Base-by-base conservation (phyloP, 176 grass and related monocot genomes). In the Ensete glaucum region DNA sequence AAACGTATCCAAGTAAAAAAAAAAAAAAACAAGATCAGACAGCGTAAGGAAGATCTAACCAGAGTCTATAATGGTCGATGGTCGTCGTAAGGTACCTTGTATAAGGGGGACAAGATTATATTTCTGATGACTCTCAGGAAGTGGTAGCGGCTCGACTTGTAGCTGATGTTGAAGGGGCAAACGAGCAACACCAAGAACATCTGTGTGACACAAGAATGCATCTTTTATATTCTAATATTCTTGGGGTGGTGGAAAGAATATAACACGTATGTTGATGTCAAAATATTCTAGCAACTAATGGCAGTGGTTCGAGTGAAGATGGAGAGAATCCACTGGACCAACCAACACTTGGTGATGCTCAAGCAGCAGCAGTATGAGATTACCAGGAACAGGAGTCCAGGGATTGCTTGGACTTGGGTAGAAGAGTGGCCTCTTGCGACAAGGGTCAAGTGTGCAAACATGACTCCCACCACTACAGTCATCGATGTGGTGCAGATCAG, bases 111-210 rank as follows among this genome's bases (percentile, higher is more conserved):
- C 53, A 99, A 50, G 69, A 99, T 84, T 67, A 95, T 99, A 66
- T 99, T 99, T 54, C 96, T 91, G 81, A 99, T 83, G 56, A 87
- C 87, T 79, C 66, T 90, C 75, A 91, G 64, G 77, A 99, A 99
- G 50, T 84, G 82, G 72, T 85, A 99, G 11, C 91, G 88, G 59
- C 88, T 94, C 63, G 91, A 95, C 74, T 78, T 81, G 75, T 95
- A 94, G 29, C 91, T 11, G 53, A 89, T 76, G 65, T 99, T 91
- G 82, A 94, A 89, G 77, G 96, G 91, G 71, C 95, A 99, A 63
- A 86, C 51, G 49, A 99, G 88, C 80, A 95, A 69, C 48, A 89
- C 53, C 75, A 89, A 70, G 78, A 95, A 95, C 62, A 91, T 79
- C 96, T 99, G 82, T 64, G 82, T 77, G 19, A 81, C 2, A 83